Evolutionary conservation across 192 early-diverging fungal genomes (phyloP).

Genomic region (Coemansia aciculifera): DNA sequence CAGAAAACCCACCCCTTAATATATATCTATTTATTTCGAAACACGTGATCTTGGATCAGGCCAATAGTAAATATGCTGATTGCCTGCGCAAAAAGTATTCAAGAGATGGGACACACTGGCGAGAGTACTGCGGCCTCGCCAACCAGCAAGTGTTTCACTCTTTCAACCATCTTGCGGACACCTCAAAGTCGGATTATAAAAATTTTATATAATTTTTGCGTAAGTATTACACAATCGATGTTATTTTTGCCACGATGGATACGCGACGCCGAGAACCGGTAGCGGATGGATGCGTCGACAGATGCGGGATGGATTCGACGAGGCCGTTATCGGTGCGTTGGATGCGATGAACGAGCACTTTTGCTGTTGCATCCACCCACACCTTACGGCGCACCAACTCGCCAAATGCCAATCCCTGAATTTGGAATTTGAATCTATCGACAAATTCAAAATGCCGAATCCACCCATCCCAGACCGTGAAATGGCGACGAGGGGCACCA

Average conservation of each 20-base stretch:
- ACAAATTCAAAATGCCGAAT: neutral
- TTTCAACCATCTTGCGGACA: slow-evolving; percentile 5
- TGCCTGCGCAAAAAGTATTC: neutral
- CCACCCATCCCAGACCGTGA: neutral
- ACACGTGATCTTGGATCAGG: neutral
- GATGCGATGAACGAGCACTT: neutral
- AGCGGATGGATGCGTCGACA: slow-evolving; percentile 18
- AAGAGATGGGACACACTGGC: neutral
- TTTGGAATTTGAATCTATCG: slow-evolving; percentile 5
- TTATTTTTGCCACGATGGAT: neutral
- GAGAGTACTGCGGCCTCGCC: neutral
- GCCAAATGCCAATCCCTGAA: neutral
- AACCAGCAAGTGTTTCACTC: neutral
- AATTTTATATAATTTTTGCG: slow-evolving; percentile 12
- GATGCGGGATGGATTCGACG: slow-evolving; percentile 17
- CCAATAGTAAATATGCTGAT: neutral
- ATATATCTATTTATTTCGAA: neutral
- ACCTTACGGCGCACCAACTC: neutral
- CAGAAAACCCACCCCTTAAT: neutral
- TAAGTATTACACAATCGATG: slow-evolving; percentile 8
- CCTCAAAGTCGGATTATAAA: slow-evolving; percentile 9
- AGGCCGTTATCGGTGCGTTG: neutral
- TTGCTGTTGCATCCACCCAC: neutral
- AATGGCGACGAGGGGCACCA: neutral
- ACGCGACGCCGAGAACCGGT: neutral